Evolutionary conservation across 2,329 filamentous ascomycete species (phyloP), one percentile per base, ranked within the genome.

Genomic region (Cordyceps cateniannulata): DNA sequence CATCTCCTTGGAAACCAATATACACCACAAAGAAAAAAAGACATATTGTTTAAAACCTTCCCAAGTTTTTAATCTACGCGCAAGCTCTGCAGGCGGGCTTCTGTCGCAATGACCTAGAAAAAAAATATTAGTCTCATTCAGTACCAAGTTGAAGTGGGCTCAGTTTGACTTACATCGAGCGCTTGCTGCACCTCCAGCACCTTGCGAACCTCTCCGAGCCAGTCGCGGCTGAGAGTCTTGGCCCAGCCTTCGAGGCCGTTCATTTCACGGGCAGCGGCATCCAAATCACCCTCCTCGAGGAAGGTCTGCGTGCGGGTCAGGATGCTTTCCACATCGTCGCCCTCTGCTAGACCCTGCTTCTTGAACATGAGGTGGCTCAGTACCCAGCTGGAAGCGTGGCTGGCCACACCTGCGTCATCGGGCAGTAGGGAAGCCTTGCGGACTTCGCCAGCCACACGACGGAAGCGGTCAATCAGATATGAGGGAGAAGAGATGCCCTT

Each of bases 281-380:
- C 95, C 61, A 99, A 77, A 70, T 97, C 88, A 24, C 95, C 95
- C 77, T 98, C 91, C 77, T 99, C 93, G 22, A 99, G 82, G 67
- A 91, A 83, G 8, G 87, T 92, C 77, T 99, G 93, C 1, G 95
- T 93, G 64, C 95, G 84, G 3, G 90, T 90, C 51, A 99, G 83
- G 62, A 98, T 88, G 69, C 92, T 96, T 81, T 99, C 95, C 24
- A 98, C 93, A 70, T 98, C 93, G 67, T 91, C 83, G 22, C 93
- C 92, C 25, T 86, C 86, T 0, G 91, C 89, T 51, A 95, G 80
- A 10, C 89, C 90, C 70, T 89, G 87, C 83, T 98, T 98, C 81
- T 91, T 92, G 84, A 99, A 98, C 78, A 98, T 86, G 57, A 98
- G 82, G 78, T 96, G 96, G 80, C 91, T 96, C 68, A 99, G 80